Conservation (phyloP, 176 grass and related monocot species). For the Puya raimondii region DNA sequence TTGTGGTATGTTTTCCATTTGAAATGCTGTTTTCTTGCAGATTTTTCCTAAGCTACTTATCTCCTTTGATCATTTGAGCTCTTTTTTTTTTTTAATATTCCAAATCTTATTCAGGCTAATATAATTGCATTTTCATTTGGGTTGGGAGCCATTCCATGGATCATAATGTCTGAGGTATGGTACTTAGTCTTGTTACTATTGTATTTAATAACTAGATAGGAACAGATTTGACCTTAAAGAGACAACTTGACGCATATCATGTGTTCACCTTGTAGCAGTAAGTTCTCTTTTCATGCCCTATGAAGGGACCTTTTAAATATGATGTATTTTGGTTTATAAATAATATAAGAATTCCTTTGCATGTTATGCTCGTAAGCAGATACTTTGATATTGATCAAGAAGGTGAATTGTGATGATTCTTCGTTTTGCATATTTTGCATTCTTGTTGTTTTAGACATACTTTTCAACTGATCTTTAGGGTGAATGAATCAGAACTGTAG, state of each 20-base stretch:
- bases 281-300: neutral
- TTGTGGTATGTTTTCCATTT: constrained; percentile 50
- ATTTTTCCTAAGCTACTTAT: neutral
- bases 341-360: neutral
- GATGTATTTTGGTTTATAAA: neutral
- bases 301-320: neutral
- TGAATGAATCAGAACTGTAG: too few relatives aligned
- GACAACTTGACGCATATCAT: neutral
- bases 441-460: too few relatives aligned
- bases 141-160: constrained; percentile 93
- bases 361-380: neutral
- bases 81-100: neutral
- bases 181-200: neutral
- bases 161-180: constrained; percentile 98
- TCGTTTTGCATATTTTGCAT: too few relatives aligned
- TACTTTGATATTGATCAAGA: neutral
- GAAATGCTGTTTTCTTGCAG: constrained; percentile 7
- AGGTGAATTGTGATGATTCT: too few relatives aligned
- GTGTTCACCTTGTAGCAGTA: neutral
- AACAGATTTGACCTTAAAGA: neutral
- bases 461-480: too few relatives aligned
- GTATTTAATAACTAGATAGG: neutral
- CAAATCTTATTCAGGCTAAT: constrained; percentile 39
- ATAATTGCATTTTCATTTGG: constrained; percentile 76
- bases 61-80: constrained; percentile 2